Evolutionary conservation across 495 filamentous ascomycete species (phyloP).

Genomic region (Delitschia confertaspora): DNA sequence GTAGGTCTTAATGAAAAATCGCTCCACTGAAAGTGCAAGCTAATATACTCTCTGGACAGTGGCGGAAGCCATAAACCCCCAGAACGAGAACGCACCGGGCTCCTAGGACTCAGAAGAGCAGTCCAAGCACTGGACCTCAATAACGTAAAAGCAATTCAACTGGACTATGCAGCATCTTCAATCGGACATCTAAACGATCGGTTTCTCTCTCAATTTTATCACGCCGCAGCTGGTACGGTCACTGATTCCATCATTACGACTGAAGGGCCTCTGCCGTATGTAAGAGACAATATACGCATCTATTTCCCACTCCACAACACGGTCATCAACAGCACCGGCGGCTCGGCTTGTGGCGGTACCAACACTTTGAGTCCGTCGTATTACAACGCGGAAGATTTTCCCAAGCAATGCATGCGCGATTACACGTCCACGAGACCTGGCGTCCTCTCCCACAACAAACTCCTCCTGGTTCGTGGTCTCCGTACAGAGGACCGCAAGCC

Average conservation of each 20-base stretch:
- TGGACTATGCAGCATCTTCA: conserved; percentile 57
- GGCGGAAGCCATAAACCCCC: conserved; percentile 43
- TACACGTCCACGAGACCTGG: conserved; percentile 57
- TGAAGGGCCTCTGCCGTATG: conserved; percentile 19
- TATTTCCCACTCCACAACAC: conserved; percentile 79
- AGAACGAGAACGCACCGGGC: conserved; percentile 54
- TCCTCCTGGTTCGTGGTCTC: conserved; percentile 56
- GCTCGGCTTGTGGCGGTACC: conserved; percentile 55
- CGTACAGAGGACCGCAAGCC: conserved; percentile 9
- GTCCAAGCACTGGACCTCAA: conserved; percentile 49
- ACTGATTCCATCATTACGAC: conserved; percentile 15
- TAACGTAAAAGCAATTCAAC: conserved; percentile 20
- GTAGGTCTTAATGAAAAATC: conserved; percentile 6
- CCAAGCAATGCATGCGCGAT: conserved; percentile 60
- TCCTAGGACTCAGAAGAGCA: conserved; percentile 57
- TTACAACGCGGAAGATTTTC: conserved; percentile 60
- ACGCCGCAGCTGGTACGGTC: conserved; percentile 56
- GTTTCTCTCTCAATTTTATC: conserved; percentile 63
- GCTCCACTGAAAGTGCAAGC: too few relatives aligned
- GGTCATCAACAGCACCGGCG: conserved; percentile 53
- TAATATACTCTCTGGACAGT: conserved; percentile 1
- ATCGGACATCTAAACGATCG: conserved; percentile 62
- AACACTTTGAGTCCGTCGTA: conserved; percentile 66
- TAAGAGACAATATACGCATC: conserved; percentile 48
- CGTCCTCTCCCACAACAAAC: conserved; percentile 83